Conservation (phyloP, 192 early-diverging fungal genomes). For the Umbelopsis sp. region DNA sequence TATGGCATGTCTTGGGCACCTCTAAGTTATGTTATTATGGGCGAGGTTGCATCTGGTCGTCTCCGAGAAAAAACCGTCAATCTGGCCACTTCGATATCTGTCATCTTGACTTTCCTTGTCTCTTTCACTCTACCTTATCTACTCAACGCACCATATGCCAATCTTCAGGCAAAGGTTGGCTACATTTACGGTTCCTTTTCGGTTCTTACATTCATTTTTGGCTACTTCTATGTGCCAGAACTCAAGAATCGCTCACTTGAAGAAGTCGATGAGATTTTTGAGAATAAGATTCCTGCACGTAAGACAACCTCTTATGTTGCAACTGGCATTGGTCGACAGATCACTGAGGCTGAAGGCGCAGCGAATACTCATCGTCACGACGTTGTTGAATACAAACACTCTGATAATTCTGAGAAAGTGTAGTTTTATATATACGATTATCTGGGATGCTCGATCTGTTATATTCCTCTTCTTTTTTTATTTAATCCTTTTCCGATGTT, state of each 20-base stretch:
- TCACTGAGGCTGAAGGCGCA: neutral
- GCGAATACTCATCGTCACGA: neutral
- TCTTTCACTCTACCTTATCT: constrained; percentile 16
- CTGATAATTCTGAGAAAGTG: neutral
- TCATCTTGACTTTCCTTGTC: constrained; percentile 17
- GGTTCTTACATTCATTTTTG: neutral
- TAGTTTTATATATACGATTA: too few relatives aligned
- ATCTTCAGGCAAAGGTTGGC: constrained; percentile 3
- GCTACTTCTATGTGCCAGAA: constrained; percentile 1
- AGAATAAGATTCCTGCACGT: neutral
- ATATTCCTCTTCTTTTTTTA: neutral
- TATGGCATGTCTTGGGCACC: constrained; percentile 21
- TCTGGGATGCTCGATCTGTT: neutral
- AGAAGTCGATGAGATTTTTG: constrained; percentile 20
- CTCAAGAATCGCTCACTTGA: constrained; percentile 20
- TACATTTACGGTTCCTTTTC: constrained; percentile 12
- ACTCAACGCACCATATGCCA: constrained; percentile 16
- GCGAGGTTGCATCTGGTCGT: constrained; percentile 10
- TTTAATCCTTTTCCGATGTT: too few relatives aligned
- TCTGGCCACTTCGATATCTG: constrained; percentile 1
- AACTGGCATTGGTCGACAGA: constrained; percentile 3
- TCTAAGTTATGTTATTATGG: constrained; percentile 16
- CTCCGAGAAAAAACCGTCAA: constrained; percentile 8
- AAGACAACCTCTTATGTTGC: neutral
- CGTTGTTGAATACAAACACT: neutral